Evolutionary conservation across 495 filamentous ascomycete species (phyloP), one percentile per base, ranked within the genome.

Genomic region (Aspergillus nanangensis): DNA sequence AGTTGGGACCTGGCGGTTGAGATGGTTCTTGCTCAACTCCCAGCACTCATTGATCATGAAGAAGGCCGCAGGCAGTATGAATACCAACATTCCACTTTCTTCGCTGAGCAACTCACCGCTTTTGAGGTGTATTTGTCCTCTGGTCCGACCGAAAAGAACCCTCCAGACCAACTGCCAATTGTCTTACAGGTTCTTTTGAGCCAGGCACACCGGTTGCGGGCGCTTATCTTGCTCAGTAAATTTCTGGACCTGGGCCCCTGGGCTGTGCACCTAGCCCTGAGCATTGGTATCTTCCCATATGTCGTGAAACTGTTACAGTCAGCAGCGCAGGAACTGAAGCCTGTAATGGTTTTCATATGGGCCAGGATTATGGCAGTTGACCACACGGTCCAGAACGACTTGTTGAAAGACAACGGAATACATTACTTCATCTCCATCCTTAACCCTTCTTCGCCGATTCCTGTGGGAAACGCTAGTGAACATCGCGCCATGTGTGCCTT

Each of bases 341-440:
- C 93, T 1, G 91, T 96, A 20, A 96, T 99, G 92, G 90, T 99
- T 15, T 99, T 97, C 66, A 99, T 99, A 49, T 99, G 93, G 93
- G 90, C 94, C 9, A 80, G 93, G 40, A 91, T 99, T 29, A 82
- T 99, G 52, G 93, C 93, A 31, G 94, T 99, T 15, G 93, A 97
- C 53, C 80, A 90, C 47, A 86, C 86, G 8, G 95, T 93, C 57
- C 93, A 99, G 61, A 78, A 80, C 31, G 93, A 97, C 61, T 70
- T 99, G 3, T 76, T 99, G 45, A 96, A 96, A 64, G 93, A 99
- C 58, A 95, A 88, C 55, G 92, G 93, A 2, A 97, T 95, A 56
- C 87, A 87, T 47, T 99, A 99, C 62, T 99, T 99, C 63, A 86
- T 93, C 31, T 80, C 79, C 25, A 95, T 97, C 35, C 76, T 99